Percentiles rank a stretch among this genome's conserved stretches.
These are phyloP conservation scores for Heliosperma pusillum DNA, from an alignment of 148 eudicot genomes.

Conservation along the genomic window DNA sequence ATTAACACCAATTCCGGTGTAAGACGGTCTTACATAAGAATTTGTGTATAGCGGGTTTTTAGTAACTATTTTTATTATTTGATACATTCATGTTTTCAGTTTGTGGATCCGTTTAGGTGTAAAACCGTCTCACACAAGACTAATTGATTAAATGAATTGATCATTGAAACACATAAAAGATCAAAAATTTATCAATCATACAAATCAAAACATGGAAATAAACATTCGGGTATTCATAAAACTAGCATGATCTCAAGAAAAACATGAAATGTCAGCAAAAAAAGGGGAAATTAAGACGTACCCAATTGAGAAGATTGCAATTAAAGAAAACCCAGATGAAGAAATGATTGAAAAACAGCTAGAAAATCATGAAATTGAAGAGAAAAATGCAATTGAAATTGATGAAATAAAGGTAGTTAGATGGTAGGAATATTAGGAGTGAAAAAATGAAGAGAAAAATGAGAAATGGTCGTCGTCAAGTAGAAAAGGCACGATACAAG, in stretches of 20 bases:
- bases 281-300: slow-evolving; percentile 21
- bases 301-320: slow-evolving; percentile 20
- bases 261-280: background rate
- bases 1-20: background rate
- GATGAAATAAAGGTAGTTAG: background rate
- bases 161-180: slow-evolving; percentile 24
- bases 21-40: too few relatives aligned
- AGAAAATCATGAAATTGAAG: background rate
- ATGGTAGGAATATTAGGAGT: too few relatives aligned
- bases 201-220: slow-evolving; percentile 11
- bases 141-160: slow-evolving; percentile 1
- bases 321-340: slow-evolving; percentile 8
- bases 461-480: slow-evolving; percentile 12
- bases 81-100: too few relatives aligned
- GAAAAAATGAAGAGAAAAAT: background rate
- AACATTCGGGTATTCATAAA: slow-evolving; percentile 9
- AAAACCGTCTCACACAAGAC: too few relatives aligned
- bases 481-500: slow-evolving; percentile 16
- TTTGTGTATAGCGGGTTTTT: too few relatives aligned
- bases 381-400: background rate
- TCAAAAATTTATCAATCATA: slow-evolving; percentile 22
- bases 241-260: background rate
- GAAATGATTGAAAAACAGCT: background rate
- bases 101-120: too few relatives aligned
- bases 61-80: too few relatives aligned